phyloP scores from a whole-genome alignment of 2,329 filamentous ascomycete species.

The Colletotrichum musae region DNA sequence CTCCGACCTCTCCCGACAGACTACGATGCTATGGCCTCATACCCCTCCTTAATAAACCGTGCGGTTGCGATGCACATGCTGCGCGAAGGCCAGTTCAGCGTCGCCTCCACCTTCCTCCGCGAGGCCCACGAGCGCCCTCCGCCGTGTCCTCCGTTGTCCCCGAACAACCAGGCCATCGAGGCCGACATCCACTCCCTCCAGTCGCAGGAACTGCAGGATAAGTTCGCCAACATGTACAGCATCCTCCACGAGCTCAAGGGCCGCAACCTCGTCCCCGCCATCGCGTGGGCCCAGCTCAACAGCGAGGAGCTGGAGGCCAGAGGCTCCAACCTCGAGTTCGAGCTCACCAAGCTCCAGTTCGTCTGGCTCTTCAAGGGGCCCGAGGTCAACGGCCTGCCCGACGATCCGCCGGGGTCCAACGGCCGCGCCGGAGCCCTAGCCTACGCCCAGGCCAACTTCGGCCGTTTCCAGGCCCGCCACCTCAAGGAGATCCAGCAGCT shows the following conservation, averaged over 20 bases:
- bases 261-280: constrained; percentile 84
- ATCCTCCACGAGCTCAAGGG: constrained; percentile 85
- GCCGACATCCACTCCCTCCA: constrained; percentile 71
- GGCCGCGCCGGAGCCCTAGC: constrained; percentile 76
- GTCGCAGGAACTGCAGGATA: constrained; percentile 78
- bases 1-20: constrained; percentile 79
- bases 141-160: constrained; percentile 35
- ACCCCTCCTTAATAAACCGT: constrained; percentile 86
- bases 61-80: constrained; percentile 95
- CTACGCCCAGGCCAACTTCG: constrained; percentile 84
- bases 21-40: constrained; percentile 83
- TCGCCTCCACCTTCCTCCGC: constrained; percentile 86
- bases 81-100: constrained; percentile 92
- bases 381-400: constrained; percentile 67
- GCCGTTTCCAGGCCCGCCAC: constrained; percentile 81
- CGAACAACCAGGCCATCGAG: constrained; percentile 35
- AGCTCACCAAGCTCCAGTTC: constrained; percentile 90
- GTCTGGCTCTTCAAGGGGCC: constrained; percentile 86
- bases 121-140: constrained; percentile 70
- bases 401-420: constrained; percentile 60
- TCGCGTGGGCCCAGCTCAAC: constrained; percentile 85
- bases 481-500: constrained; percentile 85
- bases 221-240: constrained; percentile 91
- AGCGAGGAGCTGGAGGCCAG: constrained; percentile 80
- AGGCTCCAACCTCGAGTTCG: constrained; percentile 95